Evolutionary conservation across 331 rosid species (phyloP).

Genomic region (Quercus phellos): DNA sequence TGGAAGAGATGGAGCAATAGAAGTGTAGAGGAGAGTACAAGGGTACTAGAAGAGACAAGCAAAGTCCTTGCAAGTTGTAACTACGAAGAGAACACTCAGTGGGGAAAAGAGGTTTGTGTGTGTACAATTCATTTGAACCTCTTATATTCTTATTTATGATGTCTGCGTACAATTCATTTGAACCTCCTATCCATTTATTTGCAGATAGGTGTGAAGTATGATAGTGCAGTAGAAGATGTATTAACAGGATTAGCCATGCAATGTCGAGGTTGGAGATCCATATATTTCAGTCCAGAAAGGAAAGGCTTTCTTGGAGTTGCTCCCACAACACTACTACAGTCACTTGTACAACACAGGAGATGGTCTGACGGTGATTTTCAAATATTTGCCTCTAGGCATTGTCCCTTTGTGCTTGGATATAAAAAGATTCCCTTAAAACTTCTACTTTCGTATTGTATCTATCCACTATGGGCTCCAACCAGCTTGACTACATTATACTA

Average conservation of each 20-base stretch:
- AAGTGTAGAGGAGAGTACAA: constrained; percentile 6
- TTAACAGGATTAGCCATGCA: constrained; percentile 56
- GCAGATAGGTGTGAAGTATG: constrained; percentile 32
- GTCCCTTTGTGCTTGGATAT: constrained; percentile 36
- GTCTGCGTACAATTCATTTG: too few relatives aligned
- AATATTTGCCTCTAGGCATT: constrained; percentile 44
- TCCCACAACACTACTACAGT: constrained; percentile 45
- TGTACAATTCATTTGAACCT: too few relatives aligned
- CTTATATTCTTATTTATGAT: too few relatives aligned
- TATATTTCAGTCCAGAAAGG: constrained; percentile 49
- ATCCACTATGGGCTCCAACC: constrained; percentile 44
- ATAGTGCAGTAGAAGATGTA: constrained; percentile 40
- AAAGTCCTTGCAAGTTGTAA: constrained; percentile 57
- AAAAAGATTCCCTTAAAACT: constrained; percentile 42
- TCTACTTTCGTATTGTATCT: constrained; percentile 44
- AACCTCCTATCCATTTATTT: neutral
- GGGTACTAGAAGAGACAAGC: constrained; percentile 39
- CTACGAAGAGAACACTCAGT: constrained; percentile 61
- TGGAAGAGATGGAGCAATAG: constrained; percentile 20
- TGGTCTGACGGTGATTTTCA: constrained; percentile 67
- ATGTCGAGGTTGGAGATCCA: constrained; percentile 60
- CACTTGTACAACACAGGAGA: constrained; percentile 63
- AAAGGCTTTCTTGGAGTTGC: constrained; percentile 53
- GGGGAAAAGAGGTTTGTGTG: constrained; percentile 66
- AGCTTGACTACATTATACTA: constrained; percentile 31